Conservation (phyloP, 768 basidiomycete species). For the Crassisporium funariophilum region DNA sequence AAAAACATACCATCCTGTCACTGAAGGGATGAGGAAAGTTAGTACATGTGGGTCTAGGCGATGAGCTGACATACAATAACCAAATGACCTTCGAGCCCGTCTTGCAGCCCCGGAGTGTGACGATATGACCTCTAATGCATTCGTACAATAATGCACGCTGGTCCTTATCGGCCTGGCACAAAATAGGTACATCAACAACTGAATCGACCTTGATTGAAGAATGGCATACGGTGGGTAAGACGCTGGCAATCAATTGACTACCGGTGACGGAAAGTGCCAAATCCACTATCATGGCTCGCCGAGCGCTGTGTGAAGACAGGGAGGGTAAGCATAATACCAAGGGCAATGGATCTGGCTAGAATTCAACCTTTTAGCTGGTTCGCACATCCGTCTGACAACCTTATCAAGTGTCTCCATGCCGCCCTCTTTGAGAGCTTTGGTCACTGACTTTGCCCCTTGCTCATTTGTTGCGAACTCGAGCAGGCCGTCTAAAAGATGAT, state of each 20-base stretch:
- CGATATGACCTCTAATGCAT: constrained; percentile 85
- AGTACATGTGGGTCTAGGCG: not conserved
- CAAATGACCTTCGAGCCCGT: constrained; percentile 92
- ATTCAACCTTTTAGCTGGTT: constrained; percentile 84
- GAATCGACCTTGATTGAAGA: constrained; percentile 9
- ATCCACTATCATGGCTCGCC: constrained; percentile 86
- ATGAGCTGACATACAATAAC: constrained; percentile 59
- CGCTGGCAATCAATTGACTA: constrained; percentile 82
- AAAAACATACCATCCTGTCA: constrained; percentile 41
- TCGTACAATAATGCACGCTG: constrained; percentile 82
- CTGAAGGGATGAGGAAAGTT: constrained; percentile 22
- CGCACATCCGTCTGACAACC: constrained; percentile 82
- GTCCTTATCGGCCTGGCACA: constrained; percentile 75
- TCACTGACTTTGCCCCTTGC: constrained; percentile 86
- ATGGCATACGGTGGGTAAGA: constrained; percentile 67
- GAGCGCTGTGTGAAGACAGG: constrained; percentile 36
- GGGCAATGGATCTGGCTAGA: constrained; percentile 11
- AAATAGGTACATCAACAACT: not conserved
- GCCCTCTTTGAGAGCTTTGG: constrained; percentile 85
- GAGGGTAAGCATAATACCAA: not conserved
- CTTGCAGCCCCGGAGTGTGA: constrained; percentile 88
- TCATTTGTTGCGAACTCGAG: constrained; percentile 81
- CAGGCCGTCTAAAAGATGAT: constrained; percentile 74
- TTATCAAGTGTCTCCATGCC: constrained; percentile 74
- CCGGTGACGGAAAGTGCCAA: constrained; percentile 82